Percentiles rank a stretch among this genome's conserved stretches.
These are phyloP conservation scores for Ulota crispa DNA, from an alignment of 225 moss, liverwort and hornwort species.

Conservation along the genomic window DNA sequence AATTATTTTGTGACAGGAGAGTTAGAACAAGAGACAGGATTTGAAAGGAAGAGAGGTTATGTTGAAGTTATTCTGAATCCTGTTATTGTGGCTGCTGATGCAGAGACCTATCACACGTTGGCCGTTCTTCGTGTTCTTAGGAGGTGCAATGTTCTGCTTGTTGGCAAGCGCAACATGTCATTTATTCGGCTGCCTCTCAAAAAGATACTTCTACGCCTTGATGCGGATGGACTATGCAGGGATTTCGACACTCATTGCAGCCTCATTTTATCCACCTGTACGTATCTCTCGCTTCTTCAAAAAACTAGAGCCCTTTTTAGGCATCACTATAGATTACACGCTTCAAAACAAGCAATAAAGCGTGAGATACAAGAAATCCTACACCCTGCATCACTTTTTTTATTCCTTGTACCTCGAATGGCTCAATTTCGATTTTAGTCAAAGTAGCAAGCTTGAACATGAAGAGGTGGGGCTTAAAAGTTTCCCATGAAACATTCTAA, in stretches of 20 bases:
- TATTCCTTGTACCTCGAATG: background rate
- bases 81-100: slow-evolving; percentile 31
- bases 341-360: background rate
- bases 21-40: background rate
- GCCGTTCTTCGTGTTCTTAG: slow-evolving; percentile 93
- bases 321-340: background rate
- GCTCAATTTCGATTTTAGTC: background rate
- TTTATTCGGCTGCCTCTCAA: slow-evolving; percentile 79
- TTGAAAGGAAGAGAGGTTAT: background rate
- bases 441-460: background rate
- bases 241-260: slow-evolving; percentile 82
- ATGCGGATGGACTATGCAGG: slow-evolving; percentile 89
- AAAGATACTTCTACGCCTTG: slow-evolving; percentile 50
- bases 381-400: background rate
- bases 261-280: slow-evolving; percentile 96
- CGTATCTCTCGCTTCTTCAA: slow-evolving; percentile 1
- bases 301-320: background rate
- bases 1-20: background rate
- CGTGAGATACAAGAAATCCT: background rate
- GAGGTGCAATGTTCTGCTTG: slow-evolving; percentile 92
- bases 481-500: background rate
- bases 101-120: slow-evolving; percentile 73
- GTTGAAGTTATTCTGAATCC: background rate
- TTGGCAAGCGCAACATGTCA: slow-evolving; percentile 87
- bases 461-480: background rate